Evolutionary conservation across 2,329 filamentous ascomycete species (phyloP).

Genomic region (Monosporascus sp.): DNA sequence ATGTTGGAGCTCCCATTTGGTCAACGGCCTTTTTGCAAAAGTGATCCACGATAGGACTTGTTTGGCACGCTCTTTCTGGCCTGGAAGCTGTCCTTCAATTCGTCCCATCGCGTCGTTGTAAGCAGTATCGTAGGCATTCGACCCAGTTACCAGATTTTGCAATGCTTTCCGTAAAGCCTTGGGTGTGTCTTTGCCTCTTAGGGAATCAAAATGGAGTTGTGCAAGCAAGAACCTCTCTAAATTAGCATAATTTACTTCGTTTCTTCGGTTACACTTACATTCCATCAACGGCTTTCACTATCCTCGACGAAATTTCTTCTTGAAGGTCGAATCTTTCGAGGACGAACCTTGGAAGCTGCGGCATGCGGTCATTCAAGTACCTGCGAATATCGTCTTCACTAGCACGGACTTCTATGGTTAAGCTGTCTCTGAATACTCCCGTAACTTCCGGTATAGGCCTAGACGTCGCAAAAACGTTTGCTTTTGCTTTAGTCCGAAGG

Average conservation of each 20-base stretch:
- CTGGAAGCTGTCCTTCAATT: constrained; percentile 31
- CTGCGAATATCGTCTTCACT: constrained; percentile 21
- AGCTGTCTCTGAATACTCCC: constrained; percentile 2
- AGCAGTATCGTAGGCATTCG: constrained; percentile 26
- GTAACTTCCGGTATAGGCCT: constrained; percentile 11
- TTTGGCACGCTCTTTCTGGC: constrained; percentile 29
- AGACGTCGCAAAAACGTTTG: constrained; percentile 14
- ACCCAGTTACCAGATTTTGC: constrained; percentile 22
- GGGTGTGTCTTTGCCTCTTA: constrained; percentile 23
- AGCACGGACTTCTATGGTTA: constrained; percentile 25
- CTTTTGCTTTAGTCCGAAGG: constrained; percentile 3
- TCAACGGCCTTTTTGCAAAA: constrained; percentile 28
- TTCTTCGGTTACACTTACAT: constrained; percentile 21
- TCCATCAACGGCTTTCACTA: constrained; percentile 18
- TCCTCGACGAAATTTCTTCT: constrained; percentile 12
- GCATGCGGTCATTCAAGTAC: constrained; percentile 22
- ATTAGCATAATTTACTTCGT: constrained; percentile 5
- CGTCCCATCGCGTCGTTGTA: constrained; percentile 37
- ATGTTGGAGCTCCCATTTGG: constrained; percentile 30
- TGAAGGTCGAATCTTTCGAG: constrained; percentile 8
- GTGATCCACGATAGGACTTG: constrained; percentile 35
- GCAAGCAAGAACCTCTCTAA: constrained; percentile 31
- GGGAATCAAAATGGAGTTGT: constrained; percentile 27
- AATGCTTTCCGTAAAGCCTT: constrained; percentile 28
- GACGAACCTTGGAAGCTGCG: constrained; percentile 11